Evolutionary conservation across 805 yeast genomes (phyloP).

Genomic region (Kuraishia capsulata): DNA sequence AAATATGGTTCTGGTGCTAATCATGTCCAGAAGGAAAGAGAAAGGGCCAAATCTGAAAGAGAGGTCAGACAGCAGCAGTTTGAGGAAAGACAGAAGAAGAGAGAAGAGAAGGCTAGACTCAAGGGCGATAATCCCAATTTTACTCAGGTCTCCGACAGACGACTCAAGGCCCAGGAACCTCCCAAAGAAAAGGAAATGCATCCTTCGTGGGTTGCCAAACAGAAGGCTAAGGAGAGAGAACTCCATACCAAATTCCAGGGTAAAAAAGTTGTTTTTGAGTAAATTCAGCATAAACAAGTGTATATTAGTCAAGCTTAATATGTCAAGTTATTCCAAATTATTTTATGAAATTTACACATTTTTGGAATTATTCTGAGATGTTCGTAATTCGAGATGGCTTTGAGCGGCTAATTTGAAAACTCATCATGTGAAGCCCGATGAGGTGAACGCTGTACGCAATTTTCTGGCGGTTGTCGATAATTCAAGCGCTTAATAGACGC

Average conservation of each 20-base stretch:
- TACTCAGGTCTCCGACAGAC: slow-evolving; percentile 3
- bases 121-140: slow-evolving; percentile 7
- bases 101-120: slow-evolving; percentile 37
- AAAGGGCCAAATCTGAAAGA: slow-evolving; percentile 42
- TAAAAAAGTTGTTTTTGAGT: slow-evolving; percentile 74
- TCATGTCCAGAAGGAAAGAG: slow-evolving; percentile 65
- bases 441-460: no score
- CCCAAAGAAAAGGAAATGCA: slow-evolving; percentile 39
- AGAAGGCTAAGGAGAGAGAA: slow-evolving; percentile 55
- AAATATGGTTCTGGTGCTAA: slow-evolving; percentile 81
- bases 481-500: no score
- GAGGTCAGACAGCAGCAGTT: slow-evolving; percentile 53
- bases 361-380: no score
- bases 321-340: no score
- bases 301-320: not conserved
- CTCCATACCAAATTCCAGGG: slow-evolving; percentile 69
- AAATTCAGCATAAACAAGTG: not conserved
- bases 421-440: no score
- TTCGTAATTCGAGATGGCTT: no score
- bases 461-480: no score
- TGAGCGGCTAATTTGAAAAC: no score
- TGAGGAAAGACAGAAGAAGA: slow-evolving; percentile 64
- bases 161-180: slow-evolving; percentile 3
- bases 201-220: slow-evolving; percentile 98
- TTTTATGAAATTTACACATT: no score